A percentile compares a stretch with the other conserved stretches of the same genome.
These are phyloP conservation scores for Rugonectria rugulosa DNA, from an alignment of 2,329 filamentous ascomycete species.

Conservation along the genomic window DNA sequence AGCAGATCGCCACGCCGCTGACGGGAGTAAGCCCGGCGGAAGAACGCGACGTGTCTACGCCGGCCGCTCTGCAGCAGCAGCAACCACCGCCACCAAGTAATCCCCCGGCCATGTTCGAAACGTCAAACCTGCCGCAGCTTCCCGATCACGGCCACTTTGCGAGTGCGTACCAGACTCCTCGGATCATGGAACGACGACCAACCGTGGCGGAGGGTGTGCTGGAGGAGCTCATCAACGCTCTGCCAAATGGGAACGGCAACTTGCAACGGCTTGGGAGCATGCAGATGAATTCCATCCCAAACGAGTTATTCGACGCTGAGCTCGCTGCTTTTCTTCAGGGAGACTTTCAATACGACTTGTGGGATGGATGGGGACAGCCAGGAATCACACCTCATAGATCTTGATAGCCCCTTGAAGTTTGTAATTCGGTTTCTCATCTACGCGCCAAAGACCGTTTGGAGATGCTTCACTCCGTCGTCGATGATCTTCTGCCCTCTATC, in stretches of 20 bases:
- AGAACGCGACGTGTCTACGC: not conserved
- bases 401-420: not conserved
- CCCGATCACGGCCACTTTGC: not conserved
- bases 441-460: constrained; percentile 30
- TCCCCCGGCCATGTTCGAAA: not conserved
- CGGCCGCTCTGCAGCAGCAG: not conserved
- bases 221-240: constrained; percentile 21
- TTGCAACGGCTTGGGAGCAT: constrained; percentile 11
- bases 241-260: constrained; percentile 13
- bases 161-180: not conserved
- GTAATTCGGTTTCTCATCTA: not conserved
- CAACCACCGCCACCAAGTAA: not conserved
- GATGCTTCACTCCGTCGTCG: constrained; percentile 30
- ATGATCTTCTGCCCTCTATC: constrained; percentile 35
- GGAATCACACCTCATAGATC: not conserved
- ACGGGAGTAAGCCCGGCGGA: constrained; percentile 14
- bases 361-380: constrained; percentile 13
- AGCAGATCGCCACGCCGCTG: constrained; percentile 29
- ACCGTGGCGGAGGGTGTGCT: constrained; percentile 17
- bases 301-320: constrained; percentile 21
- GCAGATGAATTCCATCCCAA: constrained; percentile 12
- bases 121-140: not conserved
- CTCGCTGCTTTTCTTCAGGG: constrained; percentile 23
- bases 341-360: constrained; percentile 19
- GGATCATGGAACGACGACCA: not conserved